Evolutionary conservation across 2,329 filamentous ascomycete genomes (phyloP), one percentile per base, ranked within the genome.

Genomic region (Emmonsiellopsis sp.): DNA sequence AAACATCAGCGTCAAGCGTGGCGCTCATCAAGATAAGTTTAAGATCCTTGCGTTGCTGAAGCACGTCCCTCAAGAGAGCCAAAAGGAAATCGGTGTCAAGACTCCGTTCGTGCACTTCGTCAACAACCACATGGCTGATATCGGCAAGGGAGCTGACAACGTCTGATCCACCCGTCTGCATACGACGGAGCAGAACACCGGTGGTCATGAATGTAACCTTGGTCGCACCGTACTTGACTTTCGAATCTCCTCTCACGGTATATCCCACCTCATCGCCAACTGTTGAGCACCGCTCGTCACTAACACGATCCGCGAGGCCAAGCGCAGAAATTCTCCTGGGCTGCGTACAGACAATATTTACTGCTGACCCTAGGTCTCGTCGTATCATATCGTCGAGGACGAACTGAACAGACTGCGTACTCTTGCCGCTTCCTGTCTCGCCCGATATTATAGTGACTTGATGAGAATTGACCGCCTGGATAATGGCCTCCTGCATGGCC

Each of bases 381-480:
- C 80, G 77, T 61, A 96, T 95, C 58, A 97, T 75, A 61, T 97
- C 88, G 63, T 98, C 93, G 1, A 98, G 77, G 43, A 98, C 79
- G 68, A 97, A 98, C 68, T 98, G 93, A 36, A 97, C 89, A 2
- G 89, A 93, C 68, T 98, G 93, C 0, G 93, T 97, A 48, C 88
- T 95, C 71, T 98, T 98, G 65, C 93, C 93, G 14, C 89, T 95
- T 51, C 93, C 93, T 3, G 93, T 98, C 71, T 97, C 93, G 60
- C 93, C 93, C 43, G 91, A 94, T 61, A 98, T 93, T 63, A 98
- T 96, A 0, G 89, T 95, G 49, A 98, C 90, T 68, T 96, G 86
- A 63, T 92, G 83, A 4, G 78, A 74, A 42, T 79, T 79, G 48
- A 98, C 87, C 0, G 87, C 86, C 17, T 80, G 69, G 8, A 97